A percentile compares a stretch with the other conserved stretches of the same genome.
These are phyloP conservation scores for Aspergillus biplanus DNA, from an alignment of 495 filamentous ascomycete species.

Conservation along the genomic window DNA sequence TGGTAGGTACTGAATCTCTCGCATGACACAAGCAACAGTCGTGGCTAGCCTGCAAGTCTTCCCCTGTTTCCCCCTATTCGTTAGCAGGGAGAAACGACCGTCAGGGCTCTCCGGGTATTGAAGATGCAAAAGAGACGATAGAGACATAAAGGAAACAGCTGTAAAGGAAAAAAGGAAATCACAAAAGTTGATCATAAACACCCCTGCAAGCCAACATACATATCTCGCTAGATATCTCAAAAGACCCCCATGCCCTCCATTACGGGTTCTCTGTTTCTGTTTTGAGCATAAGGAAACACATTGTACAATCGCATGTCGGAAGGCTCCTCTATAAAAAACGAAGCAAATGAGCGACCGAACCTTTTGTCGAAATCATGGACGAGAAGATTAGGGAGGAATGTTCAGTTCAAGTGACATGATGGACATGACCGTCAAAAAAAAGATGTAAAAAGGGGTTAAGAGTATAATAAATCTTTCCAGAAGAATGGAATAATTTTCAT, in stretches of 20 bases:
- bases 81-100: conserved; percentile 13
- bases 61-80: conserved; percentile 11
- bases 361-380: conserved; percentile 38
- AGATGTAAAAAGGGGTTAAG: conserved; percentile 27
- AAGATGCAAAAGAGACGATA: conserved; percentile 18
- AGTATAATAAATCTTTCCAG: conserved; percentile 42
- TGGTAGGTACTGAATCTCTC: conserved; percentile 18
- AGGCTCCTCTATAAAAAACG: conserved; percentile 23
- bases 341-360: conserved; percentile 34
- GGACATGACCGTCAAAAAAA: conserved; percentile 30
- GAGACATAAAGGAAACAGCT: conserved; percentile 16
- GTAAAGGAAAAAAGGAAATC: conserved; percentile 19
- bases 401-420: conserved; percentile 29
- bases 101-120: conserved; percentile 38
- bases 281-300: conserved; percentile 18
- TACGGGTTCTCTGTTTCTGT: conserved; percentile 13
- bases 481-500: conserved; percentile 48
- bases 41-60: conserved; percentile 26
- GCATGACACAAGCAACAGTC: conserved; percentile 20
- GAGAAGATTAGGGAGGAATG: conserved; percentile 30
- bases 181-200: conserved; percentile 14
- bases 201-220: conserved; percentile 27
- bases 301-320: conserved; percentile 32
- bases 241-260: conserved; percentile 16
- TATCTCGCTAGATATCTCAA: conserved; percentile 24